Evolutionary conservation across 2,329 filamentous ascomycete genomes (phyloP).

Genomic region (Aspergillus pseudoterreus): DNA sequence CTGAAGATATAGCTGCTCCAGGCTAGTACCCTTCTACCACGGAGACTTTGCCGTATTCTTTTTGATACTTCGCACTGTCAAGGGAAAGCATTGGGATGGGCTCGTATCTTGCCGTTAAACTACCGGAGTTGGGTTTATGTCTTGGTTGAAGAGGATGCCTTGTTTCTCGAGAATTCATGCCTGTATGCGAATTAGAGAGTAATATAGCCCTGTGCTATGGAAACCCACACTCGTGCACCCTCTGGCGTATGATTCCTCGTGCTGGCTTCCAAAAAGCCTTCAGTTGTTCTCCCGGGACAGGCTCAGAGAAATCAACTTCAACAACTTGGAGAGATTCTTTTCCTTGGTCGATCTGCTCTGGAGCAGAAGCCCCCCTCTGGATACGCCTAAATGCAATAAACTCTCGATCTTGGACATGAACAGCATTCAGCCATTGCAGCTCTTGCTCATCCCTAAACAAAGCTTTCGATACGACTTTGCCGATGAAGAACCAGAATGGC

Average conservation of each 20-base stretch:
- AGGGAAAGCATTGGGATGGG: too few relatives aligned
- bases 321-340: constrained; percentile 1
- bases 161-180: neutral
- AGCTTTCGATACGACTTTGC: constrained; percentile 8
- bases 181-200: neutral
- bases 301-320: constrained; percentile 10
- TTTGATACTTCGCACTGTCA: too few relatives aligned
- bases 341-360: neutral
- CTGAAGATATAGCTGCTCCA: neutral
- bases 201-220: neutral
- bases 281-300: constrained; percentile 8
- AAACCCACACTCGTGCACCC: constrained; percentile 1
- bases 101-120: too few relatives aligned
- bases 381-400: constrained; percentile 10
- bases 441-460: constrained; percentile 8
- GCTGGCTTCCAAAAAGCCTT: constrained; percentile 11
- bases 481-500: constrained; percentile 12
- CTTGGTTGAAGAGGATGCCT: too few relatives aligned
- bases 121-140: too few relatives aligned
- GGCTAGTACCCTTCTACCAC: neutral
- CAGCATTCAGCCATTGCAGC: constrained; percentile 10
- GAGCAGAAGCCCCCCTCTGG: neutral
- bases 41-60: too few relatives aligned
- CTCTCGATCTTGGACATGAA: constrained; percentile 8
- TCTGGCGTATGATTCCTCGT: constrained; percentile 6